A percentile compares a stretch with the other conserved stretches of the same genome.
These are phyloP conservation scores for Fraxinus xanthoxyloides DNA, from an alignment of 305 asterid species.

Conservation along the genomic window DNA sequence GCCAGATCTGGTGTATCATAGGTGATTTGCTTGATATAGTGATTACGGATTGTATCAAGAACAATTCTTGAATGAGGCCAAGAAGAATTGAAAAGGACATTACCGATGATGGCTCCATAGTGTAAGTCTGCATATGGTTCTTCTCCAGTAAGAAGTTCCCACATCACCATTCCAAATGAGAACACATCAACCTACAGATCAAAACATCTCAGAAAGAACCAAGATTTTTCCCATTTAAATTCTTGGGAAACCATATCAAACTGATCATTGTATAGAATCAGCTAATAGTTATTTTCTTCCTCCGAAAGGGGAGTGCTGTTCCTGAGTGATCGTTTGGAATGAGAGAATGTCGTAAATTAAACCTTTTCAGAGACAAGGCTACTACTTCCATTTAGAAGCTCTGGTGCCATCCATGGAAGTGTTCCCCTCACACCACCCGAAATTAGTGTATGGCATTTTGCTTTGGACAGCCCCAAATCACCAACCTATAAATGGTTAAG, in stretches of 20 bases:
- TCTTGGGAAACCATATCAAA: background rate
- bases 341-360: background rate
- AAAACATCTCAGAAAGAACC: background rate
- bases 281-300: background rate
- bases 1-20: background rate
- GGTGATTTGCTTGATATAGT: background rate
- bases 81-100: constrained; percentile 1
- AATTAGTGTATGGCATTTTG: constrained; percentile 72
- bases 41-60: background rate
- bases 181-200: constrained; percentile 75
- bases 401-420: constrained; percentile 97
- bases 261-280: background rate
- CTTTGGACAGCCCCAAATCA: constrained; percentile 84
- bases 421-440: constrained; percentile 93
- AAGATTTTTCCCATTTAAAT: background rate
- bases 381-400: constrained; percentile 86
- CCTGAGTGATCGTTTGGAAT: background rate
- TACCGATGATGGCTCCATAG: constrained; percentile 96
- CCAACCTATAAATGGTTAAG: constrained; percentile 55
- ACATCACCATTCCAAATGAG: constrained; percentile 90
- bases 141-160: constrained; percentile 96
- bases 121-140: constrained; percentile 94
- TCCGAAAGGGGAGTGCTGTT: background rate
- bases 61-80: background rate
- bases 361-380: constrained; percentile 90